phyloP scores from a whole-genome alignment of 2,329 filamentous ascomycete species.

The Beauveria asiatica region DNA sequence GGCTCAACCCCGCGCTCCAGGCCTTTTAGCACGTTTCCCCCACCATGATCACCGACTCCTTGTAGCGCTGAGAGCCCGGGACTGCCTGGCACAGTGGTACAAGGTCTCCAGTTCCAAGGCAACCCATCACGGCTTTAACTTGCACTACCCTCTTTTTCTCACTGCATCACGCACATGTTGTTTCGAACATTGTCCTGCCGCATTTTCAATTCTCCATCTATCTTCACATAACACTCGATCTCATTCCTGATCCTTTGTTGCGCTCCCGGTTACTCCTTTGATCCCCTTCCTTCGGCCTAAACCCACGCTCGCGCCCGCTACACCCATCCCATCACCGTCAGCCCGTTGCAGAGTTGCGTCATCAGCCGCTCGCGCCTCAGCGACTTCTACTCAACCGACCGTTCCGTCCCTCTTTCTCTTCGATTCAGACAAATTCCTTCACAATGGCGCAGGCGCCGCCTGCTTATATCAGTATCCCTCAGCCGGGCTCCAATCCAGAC shows the following conservation, averaged over 20 bases:
- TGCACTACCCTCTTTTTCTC: not conserved
- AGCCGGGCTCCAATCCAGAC: conserved; percentile 70
- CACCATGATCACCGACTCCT: not conserved
- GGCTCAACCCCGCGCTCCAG: not conserved
- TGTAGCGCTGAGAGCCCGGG: not conserved
- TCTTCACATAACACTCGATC: not conserved
- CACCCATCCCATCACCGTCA: not conserved
- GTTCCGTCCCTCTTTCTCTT: not conserved
- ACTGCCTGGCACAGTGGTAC: not conserved
- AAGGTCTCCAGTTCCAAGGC: not conserved
- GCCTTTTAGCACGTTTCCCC: not conserved
- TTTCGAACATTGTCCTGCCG: not conserved
- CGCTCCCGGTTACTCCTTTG: not conserved
- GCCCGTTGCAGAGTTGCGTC: not conserved
- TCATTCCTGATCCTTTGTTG: not conserved
- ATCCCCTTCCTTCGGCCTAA: not conserved
- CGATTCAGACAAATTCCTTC: conserved; percentile 8
- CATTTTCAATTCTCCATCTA: not conserved
- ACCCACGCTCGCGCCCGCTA: not conserved
- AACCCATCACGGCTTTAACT: not conserved
- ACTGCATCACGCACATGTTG: not conserved
- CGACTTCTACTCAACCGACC: not conserved
- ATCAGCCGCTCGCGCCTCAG: not conserved
- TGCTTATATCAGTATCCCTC: conserved; percentile 76
- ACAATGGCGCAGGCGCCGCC: conserved; percentile 39